Percentiles rank a stretch among this genome's conserved stretches.
phyloP scores from a whole-genome alignment of 805 yeast genomes.

The Starmerella cellae region DNA sequence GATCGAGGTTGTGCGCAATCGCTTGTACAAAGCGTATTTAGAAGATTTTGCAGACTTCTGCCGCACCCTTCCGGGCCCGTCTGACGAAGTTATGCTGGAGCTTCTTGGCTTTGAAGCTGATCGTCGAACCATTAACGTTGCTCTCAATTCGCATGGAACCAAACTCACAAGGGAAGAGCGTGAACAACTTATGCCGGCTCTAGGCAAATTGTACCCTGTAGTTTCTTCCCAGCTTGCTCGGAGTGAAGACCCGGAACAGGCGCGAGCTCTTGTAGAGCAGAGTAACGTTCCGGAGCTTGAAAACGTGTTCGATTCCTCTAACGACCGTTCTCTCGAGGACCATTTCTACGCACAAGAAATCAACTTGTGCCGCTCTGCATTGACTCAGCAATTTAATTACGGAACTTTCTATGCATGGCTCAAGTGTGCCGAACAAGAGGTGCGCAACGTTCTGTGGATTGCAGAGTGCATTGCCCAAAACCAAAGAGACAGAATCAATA shows the following conservation, averaged over 20 bases:
- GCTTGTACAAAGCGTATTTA: constrained; percentile 80
- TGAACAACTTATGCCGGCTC: constrained; percentile 56
- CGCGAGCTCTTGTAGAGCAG: constrained; percentile 33
- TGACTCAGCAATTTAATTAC: constrained; percentile 90
- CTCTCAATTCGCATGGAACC: constrained; percentile 76
- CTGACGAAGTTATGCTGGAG: constrained; percentile 64
- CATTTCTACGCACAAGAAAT: constrained; percentile 86
- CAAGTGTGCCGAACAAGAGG: constrained; percentile 89
- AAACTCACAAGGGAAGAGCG: constrained; percentile 67
- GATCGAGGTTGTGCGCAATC: constrained; percentile 87
- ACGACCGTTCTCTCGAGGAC: constrained; percentile 67
- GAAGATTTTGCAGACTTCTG: constrained; percentile 72
- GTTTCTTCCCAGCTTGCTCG: constrained; percentile 53
- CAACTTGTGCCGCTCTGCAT: constrained; percentile 81
- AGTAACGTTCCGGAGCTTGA: constrained; percentile 24
- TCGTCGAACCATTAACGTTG: constrained; percentile 81
- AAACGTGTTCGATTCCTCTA: constrained; percentile 35
- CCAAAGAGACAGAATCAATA: constrained; percentile 85
- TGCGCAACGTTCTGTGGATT: constrained; percentile 97
- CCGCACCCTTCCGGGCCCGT: constrained; percentile 54
- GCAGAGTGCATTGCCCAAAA: constrained; percentile 99
- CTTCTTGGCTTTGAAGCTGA: constrained; percentile 87
- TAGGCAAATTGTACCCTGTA: constrained; percentile 68
- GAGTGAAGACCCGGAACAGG: constrained; percentile 76
- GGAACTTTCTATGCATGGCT: constrained; percentile 94